Conservation (phyloP, 768 basidiomycete genomes). For the Macrolepiota albuminosa region DNA sequence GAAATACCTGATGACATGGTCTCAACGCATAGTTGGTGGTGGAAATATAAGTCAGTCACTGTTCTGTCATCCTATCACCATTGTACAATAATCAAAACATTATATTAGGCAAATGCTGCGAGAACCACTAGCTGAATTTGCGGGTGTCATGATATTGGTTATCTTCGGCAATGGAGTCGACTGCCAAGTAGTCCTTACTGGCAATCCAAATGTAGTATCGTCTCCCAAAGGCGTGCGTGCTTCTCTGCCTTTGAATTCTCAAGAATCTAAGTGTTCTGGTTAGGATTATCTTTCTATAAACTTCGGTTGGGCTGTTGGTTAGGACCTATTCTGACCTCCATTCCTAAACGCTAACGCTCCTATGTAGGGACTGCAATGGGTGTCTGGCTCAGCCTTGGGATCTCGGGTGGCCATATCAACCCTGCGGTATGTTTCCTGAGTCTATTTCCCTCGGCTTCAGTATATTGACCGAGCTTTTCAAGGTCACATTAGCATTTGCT, state of each 20-base stretch:
- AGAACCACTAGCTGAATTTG: conserved; percentile 47
- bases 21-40: conserved; percentile 18
- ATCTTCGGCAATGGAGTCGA: conserved; percentile 47
- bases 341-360: background rate
- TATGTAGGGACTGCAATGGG: conserved; percentile 38
- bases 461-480: conserved; percentile 1
- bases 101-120: conserved; percentile 23
- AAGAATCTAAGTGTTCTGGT: background rate
- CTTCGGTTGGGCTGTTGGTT: conserved; percentile 42
- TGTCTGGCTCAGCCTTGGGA: conserved; percentile 43
- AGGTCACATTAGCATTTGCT: conserved; percentile 60
- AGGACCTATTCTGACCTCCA: background rate
- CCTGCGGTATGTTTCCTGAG: conserved; percentile 24
- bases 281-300: conserved; percentile 38
- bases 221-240: conserved; percentile 41
- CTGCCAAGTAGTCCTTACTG: conserved; percentile 46
- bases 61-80: background rate
- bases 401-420: conserved; percentile 46
- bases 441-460: background rate
- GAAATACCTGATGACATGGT: background rate
- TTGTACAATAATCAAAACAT: background rate
- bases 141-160: conserved; percentile 48
- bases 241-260: background rate
- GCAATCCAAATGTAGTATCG: conserved; percentile 32
- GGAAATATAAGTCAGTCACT: conserved; percentile 23